These are phyloP conservation scores for Fonsecaea pedrosoi DNA, from an alignment of 2,329 filamentous ascomycete genomes.

Conservation along the genomic window DNA sequence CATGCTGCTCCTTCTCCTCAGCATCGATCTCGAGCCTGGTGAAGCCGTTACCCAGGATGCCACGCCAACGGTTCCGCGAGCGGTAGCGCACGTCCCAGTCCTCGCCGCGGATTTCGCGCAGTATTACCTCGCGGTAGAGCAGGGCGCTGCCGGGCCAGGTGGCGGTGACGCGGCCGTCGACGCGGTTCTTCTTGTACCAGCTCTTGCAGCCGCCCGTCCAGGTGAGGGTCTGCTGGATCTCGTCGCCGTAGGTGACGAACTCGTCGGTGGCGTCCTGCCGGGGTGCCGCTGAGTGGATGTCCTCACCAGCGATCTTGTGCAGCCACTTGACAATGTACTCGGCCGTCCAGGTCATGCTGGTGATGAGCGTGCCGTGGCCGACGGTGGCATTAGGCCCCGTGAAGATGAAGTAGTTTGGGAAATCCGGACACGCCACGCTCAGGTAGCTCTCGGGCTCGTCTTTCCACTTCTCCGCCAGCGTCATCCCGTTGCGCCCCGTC, in stretches of 20 bases:
- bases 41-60: constrained; percentile 48
- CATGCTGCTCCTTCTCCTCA: constrained; percentile 19
- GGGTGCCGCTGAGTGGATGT: constrained; percentile 44
- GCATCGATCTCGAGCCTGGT: constrained; percentile 47
- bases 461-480: constrained; percentile 43
- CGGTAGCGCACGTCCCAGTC: constrained; percentile 33
- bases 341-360: constrained; percentile 40
- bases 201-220: constrained; percentile 35
- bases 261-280: constrained; percentile 43
- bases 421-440: constrained; percentile 37
- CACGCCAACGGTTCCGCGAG: constrained; percentile 33
- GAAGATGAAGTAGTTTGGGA: constrained; percentile 48
- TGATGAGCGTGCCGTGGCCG: constrained; percentile 43
- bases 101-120: constrained; percentile 44
- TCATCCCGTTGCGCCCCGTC: constrained; percentile 43
- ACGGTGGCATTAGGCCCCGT: constrained; percentile 43
- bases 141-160: constrained; percentile 40
- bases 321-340: constrained; percentile 44
- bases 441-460: constrained; percentile 43
- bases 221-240: constrained; percentile 44
- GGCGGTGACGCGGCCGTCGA: constrained; percentile 34
- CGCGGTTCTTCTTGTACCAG: constrained; percentile 36
- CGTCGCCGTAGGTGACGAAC: constrained; percentile 45
- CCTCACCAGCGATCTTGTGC: constrained; percentile 45
- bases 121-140: constrained; percentile 46